A percentile compares a stretch with the other conserved stretches of the same genome.
Conservation (phyloP, 2,329 filamentous ascomycete species). For the Drechslerella stenobrocha region DNA sequence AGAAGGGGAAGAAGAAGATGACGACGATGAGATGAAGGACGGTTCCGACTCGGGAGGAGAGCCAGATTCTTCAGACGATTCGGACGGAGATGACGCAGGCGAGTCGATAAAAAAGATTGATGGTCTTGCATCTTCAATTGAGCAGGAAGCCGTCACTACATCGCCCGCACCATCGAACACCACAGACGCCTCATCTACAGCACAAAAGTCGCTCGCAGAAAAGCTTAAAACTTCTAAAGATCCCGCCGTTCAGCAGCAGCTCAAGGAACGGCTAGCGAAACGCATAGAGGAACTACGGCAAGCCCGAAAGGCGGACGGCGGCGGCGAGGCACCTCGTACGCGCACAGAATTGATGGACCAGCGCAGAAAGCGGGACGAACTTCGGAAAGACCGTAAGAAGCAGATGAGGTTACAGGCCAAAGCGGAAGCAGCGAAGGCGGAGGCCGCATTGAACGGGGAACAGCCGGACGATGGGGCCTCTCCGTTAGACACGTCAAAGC, state of each 20-base stretch:
- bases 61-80: slow-evolving; percentile 11
- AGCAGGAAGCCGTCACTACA: slow-evolving; percentile 52
- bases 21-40: not conserved
- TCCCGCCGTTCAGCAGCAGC: slow-evolving; percentile 63
- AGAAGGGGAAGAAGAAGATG: not conserved
- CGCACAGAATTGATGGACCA: slow-evolving; percentile 90
- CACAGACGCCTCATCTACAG: slow-evolving; percentile 65
- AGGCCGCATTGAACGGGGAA: slow-evolving; percentile 57
- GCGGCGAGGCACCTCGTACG: slow-evolving; percentile 76
- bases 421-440: slow-evolving; percentile 55
- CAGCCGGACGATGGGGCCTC: slow-evolving; percentile 65
- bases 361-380: slow-evolving; percentile 80
- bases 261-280: slow-evolving; percentile 76
- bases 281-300: slow-evolving; percentile 83
- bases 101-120: slow-evolving; percentile 35
- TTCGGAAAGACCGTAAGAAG: slow-evolving; percentile 86
- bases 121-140: slow-evolving; percentile 29
- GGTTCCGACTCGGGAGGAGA: slow-evolving; percentile 29
- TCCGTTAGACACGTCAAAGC: slow-evolving; percentile 61
- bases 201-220: slow-evolving; percentile 70
- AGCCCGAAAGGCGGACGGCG: slow-evolving; percentile 83
- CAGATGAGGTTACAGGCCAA: slow-evolving; percentile 76
- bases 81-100: slow-evolving; percentile 21
- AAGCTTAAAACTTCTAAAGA: slow-evolving; percentile 42
- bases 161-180: slow-evolving; percentile 66